Conservation (phyloP, 306 rosid genomes). For the Castanea sativa region DNA sequence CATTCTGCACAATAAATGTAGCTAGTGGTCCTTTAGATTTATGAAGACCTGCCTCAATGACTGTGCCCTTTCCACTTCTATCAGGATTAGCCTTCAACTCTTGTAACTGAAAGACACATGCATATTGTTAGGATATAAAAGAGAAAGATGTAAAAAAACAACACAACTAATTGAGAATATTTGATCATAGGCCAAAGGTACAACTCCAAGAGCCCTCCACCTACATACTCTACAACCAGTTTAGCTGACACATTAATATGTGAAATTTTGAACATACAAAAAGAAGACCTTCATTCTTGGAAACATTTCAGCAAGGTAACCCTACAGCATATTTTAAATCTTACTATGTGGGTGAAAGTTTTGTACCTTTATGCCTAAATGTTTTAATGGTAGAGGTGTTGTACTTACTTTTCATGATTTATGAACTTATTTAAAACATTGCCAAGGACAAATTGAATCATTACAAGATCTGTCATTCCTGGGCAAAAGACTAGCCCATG, state of each 20-base stretch:
- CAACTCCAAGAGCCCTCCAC: background rate
- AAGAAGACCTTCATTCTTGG: background rate
- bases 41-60: slow-evolving; percentile 93
- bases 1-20: slow-evolving; percentile 89
- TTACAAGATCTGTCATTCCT: background rate
- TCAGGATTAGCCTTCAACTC: slow-evolving; percentile 97
- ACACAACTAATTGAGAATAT: background rate
- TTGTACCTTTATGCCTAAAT: background rate
- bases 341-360: background rate
- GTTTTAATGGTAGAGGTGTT: background rate
- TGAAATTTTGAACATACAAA: no score
- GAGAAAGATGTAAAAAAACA: slow-evolving; percentile 17
- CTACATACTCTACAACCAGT: background rate
- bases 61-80: slow-evolving; percentile 88
- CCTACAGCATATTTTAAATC: background rate
- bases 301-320: background rate
- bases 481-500: background rate
- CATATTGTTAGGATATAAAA: slow-evolving; percentile 32
- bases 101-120: slow-evolving; percentile 70
- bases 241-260: background rate
- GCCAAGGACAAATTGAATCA: background rate
- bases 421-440: no score
- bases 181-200: slow-evolving; percentile 9
- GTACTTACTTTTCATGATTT: background rate
- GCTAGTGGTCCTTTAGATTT: slow-evolving; percentile 93